Evolutionary conservation across 1,284 basidiomycete species (phyloP), one percentile per base, ranked within the genome.

Genomic region (Leccinum griseonigrum): DNA sequence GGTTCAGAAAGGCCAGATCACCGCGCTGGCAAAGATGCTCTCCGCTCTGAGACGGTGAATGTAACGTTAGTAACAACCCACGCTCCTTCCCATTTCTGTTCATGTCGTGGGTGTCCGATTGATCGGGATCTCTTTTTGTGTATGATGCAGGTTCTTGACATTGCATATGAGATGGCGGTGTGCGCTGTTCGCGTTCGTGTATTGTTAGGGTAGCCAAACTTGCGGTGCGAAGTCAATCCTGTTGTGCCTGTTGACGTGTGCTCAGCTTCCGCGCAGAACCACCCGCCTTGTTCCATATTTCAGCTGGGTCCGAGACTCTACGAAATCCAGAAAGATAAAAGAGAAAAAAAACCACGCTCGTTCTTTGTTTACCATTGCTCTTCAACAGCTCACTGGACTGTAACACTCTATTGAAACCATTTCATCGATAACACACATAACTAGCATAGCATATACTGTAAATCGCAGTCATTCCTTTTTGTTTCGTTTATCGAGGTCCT

Each of bases 1-100:
- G 79, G 88, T 91, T 71, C 88, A 90, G 79, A 91, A 87, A 75
- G 88, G 87, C 59, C 90, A 92, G 80, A 92, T 92, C 79, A 88
- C 88, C 68, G 83, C 90, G 43, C 78, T 92, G 68, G 90, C 89
- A 65, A 92, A 92, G 84, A 90, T 92, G 88, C 77, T 92, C 64
- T 91, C 87, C 64, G 89, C 89, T 57, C 75, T 91, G 75, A 81
- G 88, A 70, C 85, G 86, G 70, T 90, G 82, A 67, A 66, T 74
- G 66, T 69, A 65, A 71, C 64, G 72, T 72, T 72, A 66, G 71
- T 74, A 54, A 54, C 58, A 67, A 48, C 18, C 18, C 60, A 32
- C 60, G 62, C 54, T 46, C 32, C 66, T 62, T 40, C 56, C 58
- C 43, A 38, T 54, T 22, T 57, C 55, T 43, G 58, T 58, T 36